phyloP scores from a whole-genome alignment of 2,329 filamentous ascomycete species.

The Fusarium nelsonii region DNA sequence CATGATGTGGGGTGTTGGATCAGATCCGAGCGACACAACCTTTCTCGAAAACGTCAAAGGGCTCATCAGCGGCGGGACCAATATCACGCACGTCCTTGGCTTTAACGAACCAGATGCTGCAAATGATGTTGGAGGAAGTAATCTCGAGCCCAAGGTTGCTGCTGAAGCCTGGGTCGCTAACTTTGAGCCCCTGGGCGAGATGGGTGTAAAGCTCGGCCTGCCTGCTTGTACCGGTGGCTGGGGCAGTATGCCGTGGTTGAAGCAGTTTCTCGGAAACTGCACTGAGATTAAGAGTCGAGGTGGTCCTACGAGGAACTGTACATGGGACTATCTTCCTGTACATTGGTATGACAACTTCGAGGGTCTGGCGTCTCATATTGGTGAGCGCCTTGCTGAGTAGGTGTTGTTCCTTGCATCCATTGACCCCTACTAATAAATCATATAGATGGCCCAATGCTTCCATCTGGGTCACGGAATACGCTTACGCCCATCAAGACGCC shows the following conservation, averaged over 20 bases:
- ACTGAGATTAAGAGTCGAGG: constrained; percentile 66
- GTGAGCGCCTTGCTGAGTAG: constrained; percentile 58
- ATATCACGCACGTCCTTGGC: constrained; percentile 75
- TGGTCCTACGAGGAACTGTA: constrained; percentile 63
- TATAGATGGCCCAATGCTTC: constrained; percentile 68
- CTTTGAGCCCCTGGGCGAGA: constrained; percentile 74
- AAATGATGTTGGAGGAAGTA: constrained; percentile 68
- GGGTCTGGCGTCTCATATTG: constrained; percentile 75
- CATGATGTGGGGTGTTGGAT: constrained; percentile 78
- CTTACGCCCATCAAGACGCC: constrained; percentile 69
- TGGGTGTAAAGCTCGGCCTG: constrained; percentile 76
- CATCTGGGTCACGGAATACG: constrained; percentile 86
- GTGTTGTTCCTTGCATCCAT: constrained; percentile 17
- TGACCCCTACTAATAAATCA: not conserved
- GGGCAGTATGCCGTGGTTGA: constrained; percentile 74
- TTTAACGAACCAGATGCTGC: constrained; percentile 84
- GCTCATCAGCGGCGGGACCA: constrained; percentile 64
- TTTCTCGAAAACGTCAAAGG: constrained; percentile 71
- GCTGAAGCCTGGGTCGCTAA: constrained; percentile 78
- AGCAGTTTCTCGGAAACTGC: constrained; percentile 73
- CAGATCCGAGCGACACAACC: constrained; percentile 62
- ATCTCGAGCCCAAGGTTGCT: constrained; percentile 69
- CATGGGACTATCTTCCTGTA: constrained; percentile 72
- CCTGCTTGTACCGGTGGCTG: constrained; percentile 76
- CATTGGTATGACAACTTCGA: constrained; percentile 79